Conservation (phyloP, 192 early-diverging fungal genomes). For the Linnemannia elongata region DNA sequence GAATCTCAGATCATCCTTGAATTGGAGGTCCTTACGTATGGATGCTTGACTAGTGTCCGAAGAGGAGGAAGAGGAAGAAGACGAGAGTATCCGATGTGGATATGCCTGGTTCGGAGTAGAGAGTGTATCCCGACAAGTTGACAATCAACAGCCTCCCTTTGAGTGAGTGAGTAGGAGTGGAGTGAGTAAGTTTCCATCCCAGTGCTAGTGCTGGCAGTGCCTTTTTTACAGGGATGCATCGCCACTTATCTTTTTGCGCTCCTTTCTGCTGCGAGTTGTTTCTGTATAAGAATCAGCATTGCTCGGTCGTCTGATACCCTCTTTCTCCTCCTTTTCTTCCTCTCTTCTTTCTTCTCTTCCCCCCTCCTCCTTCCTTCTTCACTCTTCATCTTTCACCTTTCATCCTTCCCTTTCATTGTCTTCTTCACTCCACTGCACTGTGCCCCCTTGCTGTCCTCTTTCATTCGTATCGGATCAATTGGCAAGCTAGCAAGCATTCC, state of each 20-base stretch:
- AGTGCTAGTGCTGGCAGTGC: background rate
- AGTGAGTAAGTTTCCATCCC: background rate
- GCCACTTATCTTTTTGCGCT: background rate
- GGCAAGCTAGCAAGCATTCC: background rate
- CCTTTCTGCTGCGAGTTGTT: background rate
- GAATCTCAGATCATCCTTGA: conserved; percentile 6
- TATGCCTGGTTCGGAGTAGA: background rate
- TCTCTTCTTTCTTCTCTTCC: background rate
- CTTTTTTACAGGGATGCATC: background rate
- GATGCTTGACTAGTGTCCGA: conserved; percentile 1
- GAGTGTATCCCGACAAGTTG: background rate
- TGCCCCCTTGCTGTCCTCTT: background rate
- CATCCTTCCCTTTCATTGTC: background rate
- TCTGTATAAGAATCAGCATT: background rate
- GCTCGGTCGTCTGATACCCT: background rate
- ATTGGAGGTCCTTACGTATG: too few relatives aligned
- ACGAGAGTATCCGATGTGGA: background rate
- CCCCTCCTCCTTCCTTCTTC: background rate
- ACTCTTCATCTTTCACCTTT: background rate
- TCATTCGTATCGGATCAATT: background rate
- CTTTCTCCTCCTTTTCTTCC: background rate
- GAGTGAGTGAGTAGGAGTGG: background rate
- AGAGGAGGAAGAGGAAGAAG: background rate
- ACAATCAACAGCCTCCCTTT: background rate
- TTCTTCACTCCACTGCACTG: background rate